These are phyloP conservation scores for Fusarium torreyae DNA, from an alignment of 2,329 filamentous ascomycete species.

Conservation along the genomic window DNA sequence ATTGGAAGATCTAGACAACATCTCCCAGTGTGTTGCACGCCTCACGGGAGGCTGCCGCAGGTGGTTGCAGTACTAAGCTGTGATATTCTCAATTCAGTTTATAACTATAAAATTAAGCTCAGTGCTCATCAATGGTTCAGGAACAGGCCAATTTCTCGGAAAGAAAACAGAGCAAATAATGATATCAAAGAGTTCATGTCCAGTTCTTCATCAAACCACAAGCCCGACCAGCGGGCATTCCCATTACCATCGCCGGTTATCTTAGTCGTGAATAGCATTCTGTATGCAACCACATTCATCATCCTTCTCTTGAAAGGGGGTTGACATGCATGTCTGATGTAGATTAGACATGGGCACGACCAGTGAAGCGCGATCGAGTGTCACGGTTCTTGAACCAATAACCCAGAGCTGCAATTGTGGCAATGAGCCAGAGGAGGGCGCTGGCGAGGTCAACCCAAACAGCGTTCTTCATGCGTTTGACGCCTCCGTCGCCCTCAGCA, in stretches of 20 bases:
- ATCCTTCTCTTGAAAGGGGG: constrained; percentile 10
- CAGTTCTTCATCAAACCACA: constrained; percentile 9
- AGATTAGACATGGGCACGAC: constrained; percentile 67
- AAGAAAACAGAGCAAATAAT: constrained; percentile 12
- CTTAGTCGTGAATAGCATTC: constrained; percentile 9
- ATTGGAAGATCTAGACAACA: constrained; percentile 14
- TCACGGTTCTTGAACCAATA: constrained; percentile 74
- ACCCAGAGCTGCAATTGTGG: constrained; percentile 67
- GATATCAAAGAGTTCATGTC: constrained; percentile 22
- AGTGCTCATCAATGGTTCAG: constrained; percentile 25
- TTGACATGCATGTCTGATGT: background rate
- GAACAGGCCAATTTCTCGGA: constrained; percentile 18
- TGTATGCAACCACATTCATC: constrained; percentile 11
- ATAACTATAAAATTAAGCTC: constrained; percentile 28
- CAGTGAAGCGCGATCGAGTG: constrained; percentile 69
- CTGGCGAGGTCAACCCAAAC: constrained; percentile 87
- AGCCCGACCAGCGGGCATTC: constrained; percentile 37
- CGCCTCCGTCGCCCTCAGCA: constrained; percentile 72
- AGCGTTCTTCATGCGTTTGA: constrained; percentile 86
- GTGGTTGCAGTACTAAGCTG: constrained; percentile 22
- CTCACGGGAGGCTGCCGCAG: constrained; percentile 31
- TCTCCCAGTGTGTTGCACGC: constrained; percentile 6
- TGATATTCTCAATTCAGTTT: constrained; percentile 21
- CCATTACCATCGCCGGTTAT: constrained; percentile 13
- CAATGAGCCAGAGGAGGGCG: constrained; percentile 82